These are phyloP conservation scores for Septoria linicola DNA, from an alignment of 2,329 filamentous ascomycete genomes.

Conservation along the genomic window DNA sequence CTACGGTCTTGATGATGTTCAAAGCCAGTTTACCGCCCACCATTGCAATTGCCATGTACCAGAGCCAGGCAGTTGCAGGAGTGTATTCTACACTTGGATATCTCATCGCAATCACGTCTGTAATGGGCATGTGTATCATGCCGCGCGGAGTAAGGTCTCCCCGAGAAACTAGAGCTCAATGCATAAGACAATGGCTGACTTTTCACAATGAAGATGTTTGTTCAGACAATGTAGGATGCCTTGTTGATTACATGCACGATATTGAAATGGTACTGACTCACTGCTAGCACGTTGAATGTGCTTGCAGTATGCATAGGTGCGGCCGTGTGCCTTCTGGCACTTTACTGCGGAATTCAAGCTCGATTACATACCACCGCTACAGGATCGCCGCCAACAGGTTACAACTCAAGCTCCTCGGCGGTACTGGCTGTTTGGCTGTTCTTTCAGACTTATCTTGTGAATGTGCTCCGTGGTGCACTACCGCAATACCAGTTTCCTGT, in stretches of 20 bases:
- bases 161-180: too few relatives aligned
- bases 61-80: conserved; percentile 48
- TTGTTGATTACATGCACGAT: neutral
- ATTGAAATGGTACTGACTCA: conserved; percentile 43
- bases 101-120: conserved; percentile 63
- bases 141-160: conserved; percentile 72
- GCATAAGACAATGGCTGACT: too few relatives aligned
- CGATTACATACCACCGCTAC: conserved; percentile 55
- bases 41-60: conserved; percentile 41
- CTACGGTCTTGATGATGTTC: conserved; percentile 36
- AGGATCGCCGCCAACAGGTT: conserved; percentile 41
- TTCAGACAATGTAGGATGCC: too few relatives aligned
- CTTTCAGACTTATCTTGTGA: conserved; percentile 66
- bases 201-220: too few relatives aligned
- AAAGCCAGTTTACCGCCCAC: conserved; percentile 39
- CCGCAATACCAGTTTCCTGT: conserved; percentile 67
- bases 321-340: conserved; percentile 59
- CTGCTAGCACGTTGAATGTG: conserved; percentile 61
- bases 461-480: conserved; percentile 63
- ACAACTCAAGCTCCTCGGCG: conserved; percentile 71
- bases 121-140: conserved; percentile 64
- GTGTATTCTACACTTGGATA: conserved; percentile 60
- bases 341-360: conserved; percentile 66
- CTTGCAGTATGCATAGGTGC: conserved; percentile 57
- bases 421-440: conserved; percentile 72